Evolutionary conservation across 805 yeast species (phyloP).

Genomic region (Candida peoriensis): DNA sequence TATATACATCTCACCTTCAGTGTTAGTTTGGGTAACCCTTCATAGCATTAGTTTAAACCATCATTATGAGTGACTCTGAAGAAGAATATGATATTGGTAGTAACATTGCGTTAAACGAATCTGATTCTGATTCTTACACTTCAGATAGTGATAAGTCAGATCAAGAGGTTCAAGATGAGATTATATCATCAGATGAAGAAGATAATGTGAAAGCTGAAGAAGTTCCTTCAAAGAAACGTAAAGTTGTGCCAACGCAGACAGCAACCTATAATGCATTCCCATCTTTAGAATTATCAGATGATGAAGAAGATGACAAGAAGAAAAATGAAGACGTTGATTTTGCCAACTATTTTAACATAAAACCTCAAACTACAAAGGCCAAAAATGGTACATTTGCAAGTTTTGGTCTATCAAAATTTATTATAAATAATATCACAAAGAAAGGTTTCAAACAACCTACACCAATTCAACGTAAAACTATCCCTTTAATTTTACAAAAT

Average conservation of each 20-base stretch:
- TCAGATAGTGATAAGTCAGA: slow-evolving; percentile 26
- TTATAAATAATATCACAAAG: slow-evolving; percentile 63
- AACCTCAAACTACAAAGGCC: slow-evolving; percentile 48
- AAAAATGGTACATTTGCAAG: slow-evolving; percentile 84
- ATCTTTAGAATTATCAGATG: slow-evolving; percentile 47
- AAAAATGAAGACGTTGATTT: slow-evolving; percentile 41
- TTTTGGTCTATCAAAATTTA: slow-evolving; percentile 75
- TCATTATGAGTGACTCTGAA: slow-evolving; percentile 34
- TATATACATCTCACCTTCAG: background rate
- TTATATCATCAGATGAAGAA: slow-evolving; percentile 46
- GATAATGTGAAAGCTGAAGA: slow-evolving; percentile 31
- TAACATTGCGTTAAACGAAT: slow-evolving; percentile 45
- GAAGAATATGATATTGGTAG: slow-evolving; percentile 60
- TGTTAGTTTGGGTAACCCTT: too few species aligned
- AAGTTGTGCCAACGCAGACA: slow-evolving; percentile 13
- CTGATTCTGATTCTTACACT: slow-evolving; percentile 30
- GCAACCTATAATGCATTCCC: slow-evolving; percentile 34
- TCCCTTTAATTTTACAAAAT: slow-evolving; percentile 80
- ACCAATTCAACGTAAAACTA: slow-evolving; percentile 94
- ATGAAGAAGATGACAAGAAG: slow-evolving; percentile 31
- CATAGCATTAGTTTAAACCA: slow-evolving; percentile 1
- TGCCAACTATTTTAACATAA: slow-evolving; percentile 37
- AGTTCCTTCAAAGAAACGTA: slow-evolving; percentile 22
- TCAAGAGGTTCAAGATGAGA: slow-evolving; percentile 47
- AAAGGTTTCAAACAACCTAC: slow-evolving; percentile 96